Evolutionary conservation across 225 moss, liverwort and hornwort species (phyloP).

Genomic region (Polytrichum commune): DNA sequence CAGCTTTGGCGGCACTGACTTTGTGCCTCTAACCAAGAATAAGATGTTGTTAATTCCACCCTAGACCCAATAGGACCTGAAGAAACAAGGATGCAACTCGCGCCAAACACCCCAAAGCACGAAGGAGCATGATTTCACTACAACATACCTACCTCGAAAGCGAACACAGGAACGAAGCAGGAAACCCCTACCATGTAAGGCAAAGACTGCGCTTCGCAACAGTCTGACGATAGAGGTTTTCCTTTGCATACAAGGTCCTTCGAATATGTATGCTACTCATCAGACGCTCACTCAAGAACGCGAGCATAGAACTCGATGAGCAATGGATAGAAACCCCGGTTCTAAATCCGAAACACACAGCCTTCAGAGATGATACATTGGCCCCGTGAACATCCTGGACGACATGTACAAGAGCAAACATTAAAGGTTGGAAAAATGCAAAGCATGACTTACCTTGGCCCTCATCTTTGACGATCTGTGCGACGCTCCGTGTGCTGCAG

Average conservation of each 20-base stretch:
- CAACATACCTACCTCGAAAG: too few relatives aligned
- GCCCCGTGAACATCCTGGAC: not conserved
- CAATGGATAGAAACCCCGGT: not conserved
- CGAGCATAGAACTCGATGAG: not conserved
- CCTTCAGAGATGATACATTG: too few relatives aligned
- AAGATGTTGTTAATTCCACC: not conserved
- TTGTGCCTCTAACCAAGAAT: not conserved
- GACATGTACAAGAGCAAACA: not conserved
- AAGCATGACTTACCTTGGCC: not conserved
- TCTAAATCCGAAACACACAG: not conserved
- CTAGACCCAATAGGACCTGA: not conserved
- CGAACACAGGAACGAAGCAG: too few relatives aligned
- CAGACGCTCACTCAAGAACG: not conserved
- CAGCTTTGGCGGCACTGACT: not conserved
- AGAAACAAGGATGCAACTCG: not conserved
- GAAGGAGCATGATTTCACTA: too few relatives aligned
- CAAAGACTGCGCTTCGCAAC: too few relatives aligned
- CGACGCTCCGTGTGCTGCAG: not conserved
- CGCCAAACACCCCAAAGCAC: too few relatives aligned
- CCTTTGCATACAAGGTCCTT: too few relatives aligned
- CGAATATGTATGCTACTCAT: too few relatives aligned
- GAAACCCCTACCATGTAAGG: too few relatives aligned
- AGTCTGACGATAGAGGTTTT: too few relatives aligned
- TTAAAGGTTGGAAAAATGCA: not conserved
- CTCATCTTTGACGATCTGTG: not conserved